Conservation (phyloP, 2,329 filamentous ascomycete species). For the Penicillium olsonii region DNA sequence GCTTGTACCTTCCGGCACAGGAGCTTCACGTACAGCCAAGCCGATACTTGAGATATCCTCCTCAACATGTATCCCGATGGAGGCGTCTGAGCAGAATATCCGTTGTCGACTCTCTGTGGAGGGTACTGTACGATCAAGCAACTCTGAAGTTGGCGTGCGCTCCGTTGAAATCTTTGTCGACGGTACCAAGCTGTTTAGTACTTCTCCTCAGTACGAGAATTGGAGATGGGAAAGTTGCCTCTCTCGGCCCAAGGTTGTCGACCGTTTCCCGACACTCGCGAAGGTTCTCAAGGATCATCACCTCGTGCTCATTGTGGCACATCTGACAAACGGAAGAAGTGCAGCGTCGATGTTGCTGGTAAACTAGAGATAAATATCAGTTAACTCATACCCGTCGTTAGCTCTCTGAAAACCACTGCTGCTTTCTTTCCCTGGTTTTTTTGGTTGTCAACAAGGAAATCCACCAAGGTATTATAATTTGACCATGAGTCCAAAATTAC, state of each 20-base stretch:
- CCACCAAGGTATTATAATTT: not conserved
- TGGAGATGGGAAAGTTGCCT: conserved; percentile 1
- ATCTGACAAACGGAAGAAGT: conserved; percentile 2
- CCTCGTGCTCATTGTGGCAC: conserved; percentile 1
- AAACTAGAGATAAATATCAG: not conserved
- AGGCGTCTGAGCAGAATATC: not conserved
- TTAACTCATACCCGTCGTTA: not conserved
- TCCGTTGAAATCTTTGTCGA: conserved; percentile 5
- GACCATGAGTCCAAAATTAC: not conserved
- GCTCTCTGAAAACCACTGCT: not conserved
- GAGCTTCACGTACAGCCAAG: not conserved
- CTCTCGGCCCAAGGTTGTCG: not conserved
- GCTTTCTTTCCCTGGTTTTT: not conserved
- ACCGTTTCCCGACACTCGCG: conserved; percentile 1
- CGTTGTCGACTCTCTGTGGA: not conserved
- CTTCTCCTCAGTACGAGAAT: not conserved
- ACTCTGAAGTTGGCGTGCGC: not conserved
- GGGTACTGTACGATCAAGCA: conserved; percentile 3
- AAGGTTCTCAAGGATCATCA: conserved; percentile 4
- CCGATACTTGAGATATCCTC: not conserved
- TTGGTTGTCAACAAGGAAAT: not conserved
- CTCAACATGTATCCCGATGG: not conserved
- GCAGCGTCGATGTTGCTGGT: conserved; percentile 1
- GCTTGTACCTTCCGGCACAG: not conserved
- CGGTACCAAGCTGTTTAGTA: not conserved